Evolutionary conservation across 2,329 filamentous ascomycete species (phyloP).

Genomic region (Ophiostoma ulmi): DNA sequence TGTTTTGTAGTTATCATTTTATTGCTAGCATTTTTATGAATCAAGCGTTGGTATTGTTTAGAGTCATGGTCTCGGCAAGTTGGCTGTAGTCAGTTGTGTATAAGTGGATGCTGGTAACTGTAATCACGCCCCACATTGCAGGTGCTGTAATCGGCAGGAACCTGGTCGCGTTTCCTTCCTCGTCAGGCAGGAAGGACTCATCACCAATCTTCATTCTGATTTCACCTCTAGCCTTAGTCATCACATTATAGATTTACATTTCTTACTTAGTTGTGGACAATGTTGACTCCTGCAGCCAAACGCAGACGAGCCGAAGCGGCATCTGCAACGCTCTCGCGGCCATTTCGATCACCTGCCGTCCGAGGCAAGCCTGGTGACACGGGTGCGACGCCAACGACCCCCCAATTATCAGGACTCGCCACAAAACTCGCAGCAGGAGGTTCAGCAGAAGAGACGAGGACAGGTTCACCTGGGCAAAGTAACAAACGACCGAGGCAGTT

Average conservation of each 20-base stretch:
- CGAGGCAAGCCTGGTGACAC: not conserved
- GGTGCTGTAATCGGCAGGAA: not conserved
- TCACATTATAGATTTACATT: not conserved
- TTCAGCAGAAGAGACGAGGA: not conserved
- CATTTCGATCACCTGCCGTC: slow-evolving; percentile 62
- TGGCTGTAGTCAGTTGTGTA: no score
- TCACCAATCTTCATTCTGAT: not conserved
- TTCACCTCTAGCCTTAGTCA: not conserved
- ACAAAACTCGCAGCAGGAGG: not conserved
- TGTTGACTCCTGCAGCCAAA: slow-evolving; percentile 38
- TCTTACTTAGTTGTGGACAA: not conserved
- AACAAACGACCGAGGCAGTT: not conserved
- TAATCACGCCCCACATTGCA: not conserved
- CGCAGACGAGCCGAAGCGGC: slow-evolving; percentile 55
- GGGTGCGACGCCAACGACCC: not conserved
- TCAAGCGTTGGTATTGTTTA: not conserved
- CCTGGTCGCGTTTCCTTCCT: not conserved
- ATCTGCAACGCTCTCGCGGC: slow-evolving; percentile 57
- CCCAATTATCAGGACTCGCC: not conserved
- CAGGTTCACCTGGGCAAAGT: not conserved
- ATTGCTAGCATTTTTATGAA: slow-evolving; percentile 1
- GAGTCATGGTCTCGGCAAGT: no score
- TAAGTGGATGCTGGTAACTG: not conserved
- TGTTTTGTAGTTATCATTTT: not conserved
- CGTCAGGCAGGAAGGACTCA: not conserved